These are phyloP conservation scores for Hyaloperonospora brassicae DNA, from an alignment of 352 stramenopile genomes.

Conservation along the genomic window DNA sequence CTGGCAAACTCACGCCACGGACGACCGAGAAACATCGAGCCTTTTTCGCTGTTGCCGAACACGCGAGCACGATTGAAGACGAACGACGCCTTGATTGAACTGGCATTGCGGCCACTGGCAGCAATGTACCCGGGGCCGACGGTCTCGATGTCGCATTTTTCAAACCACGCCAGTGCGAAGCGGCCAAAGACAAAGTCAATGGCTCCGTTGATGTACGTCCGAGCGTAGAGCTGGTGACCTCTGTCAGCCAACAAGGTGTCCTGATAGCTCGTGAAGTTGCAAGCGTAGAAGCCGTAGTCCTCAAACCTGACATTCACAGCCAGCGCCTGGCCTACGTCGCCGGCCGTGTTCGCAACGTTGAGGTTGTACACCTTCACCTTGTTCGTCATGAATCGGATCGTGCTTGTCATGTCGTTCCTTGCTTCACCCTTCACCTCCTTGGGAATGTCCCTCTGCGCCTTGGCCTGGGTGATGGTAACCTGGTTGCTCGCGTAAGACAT, in stretches of 20 bases:
- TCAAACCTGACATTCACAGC: conserved; percentile 20
- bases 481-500: conserved; percentile 7
- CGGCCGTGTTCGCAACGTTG: conserved; percentile 23
- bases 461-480: conserved; percentile 18
- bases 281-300: conserved; percentile 26
- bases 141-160: conserved; percentile 22
- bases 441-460: conserved; percentile 24
- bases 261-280: conserved; percentile 18
- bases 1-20: conserved; percentile 3
- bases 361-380: conserved; percentile 31
- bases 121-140: conserved; percentile 22
- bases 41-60: conserved; percentile 10
- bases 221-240: conserved; percentile 18
- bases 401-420: conserved; percentile 23
- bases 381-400: conserved; percentile 17
- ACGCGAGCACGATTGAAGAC: conserved; percentile 22
- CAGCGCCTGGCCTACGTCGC: conserved; percentile 16
- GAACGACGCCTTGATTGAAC: conserved; percentile 9
- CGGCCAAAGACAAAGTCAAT: conserved; percentile 22
- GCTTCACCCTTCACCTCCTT: conserved; percentile 11
- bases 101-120: conserved; percentile 16
- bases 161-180: conserved; percentile 18
- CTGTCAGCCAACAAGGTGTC: conserved; percentile 19
- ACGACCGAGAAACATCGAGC: not conserved
- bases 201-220: conserved; percentile 21